Percentiles rank a stretch among this genome's conserved stretches.
Conservation (phyloP, 2,329 filamentous ascomycete genomes). For the Curvularia sp. region DNA sequence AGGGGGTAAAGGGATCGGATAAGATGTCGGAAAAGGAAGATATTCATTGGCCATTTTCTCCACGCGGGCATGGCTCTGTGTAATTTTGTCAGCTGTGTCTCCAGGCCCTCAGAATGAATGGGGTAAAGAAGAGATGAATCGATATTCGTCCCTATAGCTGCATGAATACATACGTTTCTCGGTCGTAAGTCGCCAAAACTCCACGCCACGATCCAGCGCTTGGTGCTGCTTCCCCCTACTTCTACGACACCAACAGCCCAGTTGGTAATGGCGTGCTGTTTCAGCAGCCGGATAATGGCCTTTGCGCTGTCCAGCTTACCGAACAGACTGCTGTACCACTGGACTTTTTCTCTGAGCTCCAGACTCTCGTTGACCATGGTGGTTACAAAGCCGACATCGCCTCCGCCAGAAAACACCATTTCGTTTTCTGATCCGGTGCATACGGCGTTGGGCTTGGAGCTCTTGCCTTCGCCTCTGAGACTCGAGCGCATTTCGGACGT, state of each 20-base stretch:
- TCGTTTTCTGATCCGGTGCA: slow-evolving; percentile 80
- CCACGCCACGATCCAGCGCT: slow-evolving; percentile 89
- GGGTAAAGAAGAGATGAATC: neutral
- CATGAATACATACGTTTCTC: slow-evolving; percentile 51
- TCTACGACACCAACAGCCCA: slow-evolving; percentile 83
- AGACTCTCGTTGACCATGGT: slow-evolving; percentile 76
- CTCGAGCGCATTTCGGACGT: slow-evolving; percentile 70
- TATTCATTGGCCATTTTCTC: slow-evolving; percentile 58
- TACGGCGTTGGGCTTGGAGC: slow-evolving; percentile 71
- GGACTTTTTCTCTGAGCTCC: slow-evolving; percentile 64
- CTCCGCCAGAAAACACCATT: slow-evolving; percentile 78
- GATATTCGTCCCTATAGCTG: neutral
- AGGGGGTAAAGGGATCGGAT: slow-evolving; percentile 54
- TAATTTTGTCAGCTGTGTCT: neutral
- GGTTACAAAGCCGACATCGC: slow-evolving; percentile 77
- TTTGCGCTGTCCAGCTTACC: slow-evolving; percentile 76
- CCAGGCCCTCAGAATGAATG: neutral
- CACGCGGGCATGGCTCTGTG: slow-evolving; percentile 35
- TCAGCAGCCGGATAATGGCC: slow-evolving; percentile 66
- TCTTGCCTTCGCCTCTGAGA: slow-evolving; percentile 66
- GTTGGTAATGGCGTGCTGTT: slow-evolving; percentile 69
- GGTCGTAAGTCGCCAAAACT: slow-evolving; percentile 76
- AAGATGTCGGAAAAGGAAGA: slow-evolving; percentile 62
- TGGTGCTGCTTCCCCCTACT: slow-evolving; percentile 76
- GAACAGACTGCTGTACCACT: slow-evolving; percentile 93